A percentile compares a stretch with the other conserved stretches of the same genome.
Evolutionary conservation across 768 basidiomycete genomes (phyloP).

Genomic region (Pisolithus sp.): DNA sequence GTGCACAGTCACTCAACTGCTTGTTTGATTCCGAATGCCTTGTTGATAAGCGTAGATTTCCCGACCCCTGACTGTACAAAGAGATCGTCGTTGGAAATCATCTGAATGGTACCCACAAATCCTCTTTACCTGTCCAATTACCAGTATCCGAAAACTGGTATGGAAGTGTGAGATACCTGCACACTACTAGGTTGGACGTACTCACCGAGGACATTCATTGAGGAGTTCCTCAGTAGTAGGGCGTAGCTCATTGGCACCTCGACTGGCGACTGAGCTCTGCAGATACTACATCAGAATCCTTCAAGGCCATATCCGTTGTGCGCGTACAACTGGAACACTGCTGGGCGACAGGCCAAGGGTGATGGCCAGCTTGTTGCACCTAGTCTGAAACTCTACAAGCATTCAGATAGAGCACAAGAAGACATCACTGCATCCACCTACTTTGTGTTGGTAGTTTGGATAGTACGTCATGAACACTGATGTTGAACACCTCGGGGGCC

Average conservation of each 20-base stretch:
- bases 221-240: constrained; percentile 1
- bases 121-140: constrained; percentile 3
- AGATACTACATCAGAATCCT: too few species aligned
- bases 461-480: too few species aligned
- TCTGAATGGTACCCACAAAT: not conserved
- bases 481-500: too few species aligned
- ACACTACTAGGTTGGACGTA: not conserved
- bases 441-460: too few species aligned
- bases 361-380: too few species aligned
- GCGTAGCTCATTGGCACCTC: not conserved
- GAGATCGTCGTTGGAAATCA: not conserved
- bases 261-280: too few species aligned
- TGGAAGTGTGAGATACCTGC: not conserved
- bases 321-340: too few species aligned
- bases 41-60: constrained; percentile 3
- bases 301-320: too few species aligned
- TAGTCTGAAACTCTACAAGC: too few species aligned
- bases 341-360: too few species aligned
- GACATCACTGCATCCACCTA: too few species aligned
- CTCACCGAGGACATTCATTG: constrained; percentile 1
- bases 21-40: not conserved
- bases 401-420: too few species aligned
- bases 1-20: not conserved
- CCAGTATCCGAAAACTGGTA: constrained; percentile 5
- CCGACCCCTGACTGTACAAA: constrained; percentile 2